A percentile compares a stretch with the other conserved stretches of the same genome.
These are phyloP conservation scores for Roridomyces roridus DNA, from an alignment of 768 basidiomycete species.

Conservation along the genomic window DNA sequence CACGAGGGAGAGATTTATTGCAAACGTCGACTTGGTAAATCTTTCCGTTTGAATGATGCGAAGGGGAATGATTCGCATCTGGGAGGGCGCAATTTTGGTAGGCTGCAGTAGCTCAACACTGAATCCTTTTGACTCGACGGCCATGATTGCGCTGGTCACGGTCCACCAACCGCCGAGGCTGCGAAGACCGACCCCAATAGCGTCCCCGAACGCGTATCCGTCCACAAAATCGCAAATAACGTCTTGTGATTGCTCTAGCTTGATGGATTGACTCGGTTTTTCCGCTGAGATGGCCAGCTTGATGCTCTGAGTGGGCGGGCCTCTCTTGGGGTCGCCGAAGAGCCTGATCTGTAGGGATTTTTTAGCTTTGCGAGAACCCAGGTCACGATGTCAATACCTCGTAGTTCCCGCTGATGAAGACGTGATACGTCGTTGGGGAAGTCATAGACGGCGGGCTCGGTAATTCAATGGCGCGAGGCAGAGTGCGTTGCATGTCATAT, in stretches of 20 bases:
- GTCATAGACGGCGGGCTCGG: constrained; percentile 50
- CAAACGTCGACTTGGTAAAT: constrained; percentile 38
- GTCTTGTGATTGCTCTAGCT: constrained; percentile 57
- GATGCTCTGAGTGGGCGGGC: constrained; percentile 62
- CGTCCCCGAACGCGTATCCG: constrained; percentile 77
- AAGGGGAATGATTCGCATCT: constrained; percentile 67
- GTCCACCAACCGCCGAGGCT: constrained; percentile 64
- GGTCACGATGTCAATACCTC: constrained; percentile 54
- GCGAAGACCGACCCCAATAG: constrained; percentile 68
- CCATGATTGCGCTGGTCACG: constrained; percentile 32
- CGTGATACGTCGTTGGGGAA: constrained; percentile 60
- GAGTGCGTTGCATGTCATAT: constrained; percentile 67
- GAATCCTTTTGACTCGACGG: constrained; percentile 31
- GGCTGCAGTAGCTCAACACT: constrained; percentile 32
- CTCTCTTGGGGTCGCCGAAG: constrained; percentile 74
- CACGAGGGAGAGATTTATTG: constrained; percentile 46
- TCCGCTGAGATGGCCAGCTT: constrained; percentile 55
- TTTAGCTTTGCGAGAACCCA: background rate
- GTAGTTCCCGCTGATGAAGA: constrained; percentile 84
- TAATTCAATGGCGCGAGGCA: constrained; percentile 54
- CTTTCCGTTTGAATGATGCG: constrained; percentile 46
- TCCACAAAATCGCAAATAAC: constrained; percentile 73
- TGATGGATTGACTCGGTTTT: constrained; percentile 32
- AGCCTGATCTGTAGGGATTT: constrained; percentile 66
- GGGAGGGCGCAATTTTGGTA: constrained; percentile 61